These are phyloP conservation scores for Salvia splendens DNA, from an alignment of 257 asterid genomes.

Conservation along the genomic window DNA sequence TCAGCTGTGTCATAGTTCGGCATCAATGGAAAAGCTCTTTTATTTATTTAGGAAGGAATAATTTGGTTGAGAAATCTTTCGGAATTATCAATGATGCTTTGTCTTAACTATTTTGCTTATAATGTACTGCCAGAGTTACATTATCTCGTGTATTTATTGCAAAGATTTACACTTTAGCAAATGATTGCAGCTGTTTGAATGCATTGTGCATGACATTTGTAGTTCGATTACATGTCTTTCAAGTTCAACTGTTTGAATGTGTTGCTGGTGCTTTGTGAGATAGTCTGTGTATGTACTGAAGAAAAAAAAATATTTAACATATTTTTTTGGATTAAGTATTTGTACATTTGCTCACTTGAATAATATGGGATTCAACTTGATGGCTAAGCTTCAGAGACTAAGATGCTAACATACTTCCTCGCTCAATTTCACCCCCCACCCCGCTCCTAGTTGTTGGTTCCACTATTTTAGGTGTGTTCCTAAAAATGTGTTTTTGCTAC, in stretches of 20 bases:
- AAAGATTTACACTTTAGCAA: not conserved
- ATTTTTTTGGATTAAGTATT: conserved; percentile 8
- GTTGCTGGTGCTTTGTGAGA: not conserved
- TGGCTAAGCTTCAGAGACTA: conserved; percentile 9
- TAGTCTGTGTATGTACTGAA: not conserved
- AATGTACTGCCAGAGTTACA: conserved; percentile 14
- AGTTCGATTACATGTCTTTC: not conserved
- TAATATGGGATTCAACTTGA: not conserved
- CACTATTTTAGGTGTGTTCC: not conserved
- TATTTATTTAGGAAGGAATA: not conserved
- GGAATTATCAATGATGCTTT: conserved; percentile 2
- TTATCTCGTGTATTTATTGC: not conserved
- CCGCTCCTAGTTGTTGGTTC: not conserved
- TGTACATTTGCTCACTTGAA: conserved; percentile 1
- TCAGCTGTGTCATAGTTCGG: not conserved
- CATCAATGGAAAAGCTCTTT: not conserved
- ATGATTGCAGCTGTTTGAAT: not conserved
- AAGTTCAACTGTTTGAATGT: conserved; percentile 19
- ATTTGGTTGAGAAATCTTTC: not conserved
- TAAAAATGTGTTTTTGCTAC: conserved; percentile 10
- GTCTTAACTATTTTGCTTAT: not conserved
- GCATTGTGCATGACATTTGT: not conserved
- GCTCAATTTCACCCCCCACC: not conserved
- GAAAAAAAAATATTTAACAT: not conserved
- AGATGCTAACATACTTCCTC: not conserved